A percentile compares a stretch with the other conserved stretches of the same genome.
Evolutionary conservation across 2,329 filamentous ascomycete genomes (phyloP).

Genomic region (Graphium sp.): DNA sequence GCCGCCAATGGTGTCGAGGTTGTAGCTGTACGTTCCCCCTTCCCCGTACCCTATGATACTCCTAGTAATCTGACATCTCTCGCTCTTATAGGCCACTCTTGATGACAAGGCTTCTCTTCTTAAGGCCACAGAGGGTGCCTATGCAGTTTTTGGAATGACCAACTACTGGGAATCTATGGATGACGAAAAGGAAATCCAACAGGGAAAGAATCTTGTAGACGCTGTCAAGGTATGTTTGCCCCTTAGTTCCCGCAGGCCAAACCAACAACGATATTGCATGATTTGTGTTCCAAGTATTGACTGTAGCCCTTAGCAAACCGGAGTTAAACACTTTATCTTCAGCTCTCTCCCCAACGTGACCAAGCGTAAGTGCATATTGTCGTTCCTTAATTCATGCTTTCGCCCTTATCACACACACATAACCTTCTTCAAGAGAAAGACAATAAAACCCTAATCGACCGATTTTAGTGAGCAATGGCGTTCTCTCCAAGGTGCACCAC

Average conservation of each 20-base stretch:
- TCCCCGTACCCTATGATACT: neutral
- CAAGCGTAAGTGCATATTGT: conserved; percentile 10
- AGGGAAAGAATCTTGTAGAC: conserved; percentile 27
- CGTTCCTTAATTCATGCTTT: neutral
- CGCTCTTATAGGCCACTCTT: conserved; percentile 2
- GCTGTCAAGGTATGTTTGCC: conserved; percentile 20
- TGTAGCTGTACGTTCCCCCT: neutral
- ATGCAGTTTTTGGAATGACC: conserved; percentile 20
- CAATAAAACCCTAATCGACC: neutral
- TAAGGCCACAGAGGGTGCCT: conserved; percentile 20
- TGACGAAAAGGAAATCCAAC: conserved; percentile 6
- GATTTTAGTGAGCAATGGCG: conserved; percentile 15
- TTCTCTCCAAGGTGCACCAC: conserved; percentile 20
- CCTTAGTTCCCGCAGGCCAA: no score
- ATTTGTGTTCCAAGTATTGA: no score
- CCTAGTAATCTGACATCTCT: neutral
- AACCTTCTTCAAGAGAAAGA: neutral
- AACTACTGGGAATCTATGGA: neutral
- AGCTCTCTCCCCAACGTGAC: conserved; percentile 23
- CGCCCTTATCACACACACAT: neutral
- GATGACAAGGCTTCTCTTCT: conserved; percentile 20
- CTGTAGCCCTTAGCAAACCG: no score
- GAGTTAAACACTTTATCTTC: conserved; percentile 27
- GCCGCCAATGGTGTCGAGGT: conserved; percentile 17
- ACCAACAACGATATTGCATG: no score